Percentiles rank a stretch among this genome's conserved stretches.
phyloP scores from a whole-genome alignment of 1,284 basidiomycete species.

The Cutaneotrichosporon sp. region DNA sequence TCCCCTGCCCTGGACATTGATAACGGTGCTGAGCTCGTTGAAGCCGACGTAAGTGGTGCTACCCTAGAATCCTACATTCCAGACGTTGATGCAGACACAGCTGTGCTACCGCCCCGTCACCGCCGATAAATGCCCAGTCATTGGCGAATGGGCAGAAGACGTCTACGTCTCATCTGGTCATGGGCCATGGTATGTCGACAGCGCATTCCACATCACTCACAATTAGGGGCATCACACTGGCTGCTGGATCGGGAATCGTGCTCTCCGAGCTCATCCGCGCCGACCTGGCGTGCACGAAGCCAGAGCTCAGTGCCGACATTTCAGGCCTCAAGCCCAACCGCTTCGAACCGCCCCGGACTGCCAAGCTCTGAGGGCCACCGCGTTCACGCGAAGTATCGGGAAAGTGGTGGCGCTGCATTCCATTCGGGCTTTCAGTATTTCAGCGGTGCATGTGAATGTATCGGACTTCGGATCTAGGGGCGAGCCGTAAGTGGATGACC shows the following conservation, averaged over 20 bases:
- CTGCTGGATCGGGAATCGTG: constrained; percentile 11
- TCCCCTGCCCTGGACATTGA: constrained; percentile 7
- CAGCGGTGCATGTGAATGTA: too few species aligned
- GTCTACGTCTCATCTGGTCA: constrained; percentile 11
- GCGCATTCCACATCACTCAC: background rate
- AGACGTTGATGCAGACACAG: constrained; percentile 4
- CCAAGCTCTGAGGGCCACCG: constrained; percentile 2
- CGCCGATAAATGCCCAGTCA: constrained; percentile 11
- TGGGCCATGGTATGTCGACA: constrained; percentile 10
- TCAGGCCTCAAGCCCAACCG: constrained; percentile 11
- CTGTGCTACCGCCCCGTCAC: constrained; percentile 17
- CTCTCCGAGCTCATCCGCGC: constrained; percentile 7
- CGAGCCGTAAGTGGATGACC: too few species aligned
- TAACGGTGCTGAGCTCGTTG: constrained; percentile 9
- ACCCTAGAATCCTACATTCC: too few species aligned
- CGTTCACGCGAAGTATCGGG: background rate
- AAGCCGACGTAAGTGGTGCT: constrained; percentile 16
- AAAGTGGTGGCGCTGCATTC: background rate
- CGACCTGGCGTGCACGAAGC: background rate
- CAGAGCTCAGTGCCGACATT: constrained; percentile 9
- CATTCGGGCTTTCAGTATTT: too few species aligned
- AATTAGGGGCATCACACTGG: constrained; percentile 15
- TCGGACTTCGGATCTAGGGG: background rate
- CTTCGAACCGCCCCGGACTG: background rate
- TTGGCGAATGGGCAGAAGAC: constrained; percentile 10